Conservation (phyloP, 1,284 basidiomycete genomes). For the Earliella scabrosa region DNA sequence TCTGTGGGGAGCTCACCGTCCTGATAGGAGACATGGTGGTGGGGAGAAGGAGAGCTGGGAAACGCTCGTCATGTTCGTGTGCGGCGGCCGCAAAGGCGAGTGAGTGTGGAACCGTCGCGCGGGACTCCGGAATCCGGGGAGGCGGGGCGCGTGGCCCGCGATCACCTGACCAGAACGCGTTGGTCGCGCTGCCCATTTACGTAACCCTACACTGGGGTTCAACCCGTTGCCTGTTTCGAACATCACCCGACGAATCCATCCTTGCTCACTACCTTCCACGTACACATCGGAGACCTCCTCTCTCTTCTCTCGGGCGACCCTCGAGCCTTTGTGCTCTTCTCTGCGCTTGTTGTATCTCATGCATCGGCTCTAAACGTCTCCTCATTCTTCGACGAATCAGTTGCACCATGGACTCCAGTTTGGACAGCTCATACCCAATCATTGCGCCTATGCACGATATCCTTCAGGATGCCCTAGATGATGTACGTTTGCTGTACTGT, state of each 20-base stretch:
- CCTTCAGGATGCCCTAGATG: conserved; percentile 68
- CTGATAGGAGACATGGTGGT: conserved; percentile 59
- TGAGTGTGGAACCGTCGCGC: background rate
- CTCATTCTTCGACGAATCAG: background rate
- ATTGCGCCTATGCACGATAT: conserved; percentile 42
- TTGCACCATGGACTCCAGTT: conserved; percentile 13
- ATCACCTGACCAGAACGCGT: conserved; percentile 20
- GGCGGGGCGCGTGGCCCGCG: conserved; percentile 14
- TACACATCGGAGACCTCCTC: conserved; percentile 1
- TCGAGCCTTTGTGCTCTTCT: background rate
- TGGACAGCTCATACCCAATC: conserved; percentile 14
- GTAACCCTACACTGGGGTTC: conserved; percentile 18
- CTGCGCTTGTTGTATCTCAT: background rate
- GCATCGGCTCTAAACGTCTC: background rate
- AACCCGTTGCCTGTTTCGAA: conserved; percentile 7
- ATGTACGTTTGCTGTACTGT: conserved; percentile 44
- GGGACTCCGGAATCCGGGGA: background rate
- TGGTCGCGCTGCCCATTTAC: conserved; percentile 13
- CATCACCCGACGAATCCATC: background rate
- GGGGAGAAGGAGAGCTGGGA: conserved; percentile 10
- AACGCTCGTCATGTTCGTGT: background rate
- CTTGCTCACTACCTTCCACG: background rate
- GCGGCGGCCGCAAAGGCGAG: conserved; percentile 12
- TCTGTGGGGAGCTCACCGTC: conserved; percentile 47
- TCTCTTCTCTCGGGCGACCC: conserved; percentile 2